Conservation (phyloP, 1,284 basidiomycete species). For the Dichomitus squalens region DNA sequence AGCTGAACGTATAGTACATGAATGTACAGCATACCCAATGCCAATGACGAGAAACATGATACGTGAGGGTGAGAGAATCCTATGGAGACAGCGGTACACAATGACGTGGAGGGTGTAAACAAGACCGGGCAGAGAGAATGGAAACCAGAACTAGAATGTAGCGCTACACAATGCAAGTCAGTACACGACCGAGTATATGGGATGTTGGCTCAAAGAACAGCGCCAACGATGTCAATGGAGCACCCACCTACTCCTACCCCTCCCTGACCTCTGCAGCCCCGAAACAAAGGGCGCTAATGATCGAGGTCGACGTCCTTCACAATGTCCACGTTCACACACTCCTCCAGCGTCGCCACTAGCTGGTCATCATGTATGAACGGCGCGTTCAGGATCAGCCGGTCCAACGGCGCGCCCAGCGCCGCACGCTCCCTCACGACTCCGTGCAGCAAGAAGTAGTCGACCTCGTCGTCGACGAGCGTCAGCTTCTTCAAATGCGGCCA, state of each 20-base stretch:
- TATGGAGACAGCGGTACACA: neutral
- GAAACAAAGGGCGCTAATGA: slow-evolving; percentile 6
- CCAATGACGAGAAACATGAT: too few relatives aligned
- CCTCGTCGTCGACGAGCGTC: slow-evolving; percentile 31
- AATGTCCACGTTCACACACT: slow-evolving; percentile 29
- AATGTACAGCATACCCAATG: neutral
- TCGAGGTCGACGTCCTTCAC: slow-evolving; percentile 26
- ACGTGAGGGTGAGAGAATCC: neutral
- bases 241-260: neutral
- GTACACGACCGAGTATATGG: neutral
- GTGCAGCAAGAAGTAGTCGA: slow-evolving; percentile 26
- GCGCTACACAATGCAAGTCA: too few relatives aligned
- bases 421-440: slow-evolving; percentile 27
- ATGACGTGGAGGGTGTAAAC: neutral
- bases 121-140: too few relatives aligned
- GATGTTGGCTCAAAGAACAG: neutral
- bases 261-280: neutral
- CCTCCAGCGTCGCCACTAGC: slow-evolving; percentile 22
- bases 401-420: slow-evolving; percentile 22
- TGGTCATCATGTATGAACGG: slow-evolving; percentile 28
- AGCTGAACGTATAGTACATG: slow-evolving; percentile 1
- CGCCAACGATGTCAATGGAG: neutral
- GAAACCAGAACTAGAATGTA: too few relatives aligned
- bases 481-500: slow-evolving; percentile 27
- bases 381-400: slow-evolving; percentile 28